Conservation (phyloP, 2,329 filamentous ascomycete species). For the Stenocarpella maydis region DNA sequence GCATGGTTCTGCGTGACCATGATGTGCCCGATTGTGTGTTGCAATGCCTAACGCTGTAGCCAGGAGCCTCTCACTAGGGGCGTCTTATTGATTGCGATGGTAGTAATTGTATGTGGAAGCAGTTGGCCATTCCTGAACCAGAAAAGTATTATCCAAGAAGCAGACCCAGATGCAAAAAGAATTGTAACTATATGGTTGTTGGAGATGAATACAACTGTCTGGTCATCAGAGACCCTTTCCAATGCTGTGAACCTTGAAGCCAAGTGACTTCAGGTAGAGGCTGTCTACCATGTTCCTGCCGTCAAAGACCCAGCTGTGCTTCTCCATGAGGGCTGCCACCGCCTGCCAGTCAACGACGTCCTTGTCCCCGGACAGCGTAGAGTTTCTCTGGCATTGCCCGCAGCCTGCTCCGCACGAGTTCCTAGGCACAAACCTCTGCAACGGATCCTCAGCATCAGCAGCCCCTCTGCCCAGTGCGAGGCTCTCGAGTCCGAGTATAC, state of each 20-base stretch:
- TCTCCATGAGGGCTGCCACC: slow-evolving; percentile 33
- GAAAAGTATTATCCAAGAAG: neutral
- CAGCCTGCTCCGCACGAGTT: slow-evolving; percentile 13
- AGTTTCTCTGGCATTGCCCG: slow-evolving; percentile 30
- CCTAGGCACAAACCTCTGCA: slow-evolving; percentile 34
- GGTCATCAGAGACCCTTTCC: slow-evolving; percentile 30
- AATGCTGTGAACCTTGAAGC: slow-evolving; percentile 36
- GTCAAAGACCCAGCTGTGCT: slow-evolving; percentile 36
- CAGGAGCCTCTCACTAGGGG: neutral
- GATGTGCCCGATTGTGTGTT: neutral
- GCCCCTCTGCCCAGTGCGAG: slow-evolving; percentile 24
- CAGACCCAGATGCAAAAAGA: neutral
- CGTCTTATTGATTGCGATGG: too few relatives aligned
- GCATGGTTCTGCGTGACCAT: neutral
- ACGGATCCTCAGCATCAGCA: slow-evolving; percentile 37
- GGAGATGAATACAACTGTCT: neutral
- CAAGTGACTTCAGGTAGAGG: slow-evolving; percentile 31
- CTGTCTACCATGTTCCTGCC: slow-evolving; percentile 35
- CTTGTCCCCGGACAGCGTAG: slow-evolving; percentile 24
- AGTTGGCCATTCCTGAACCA: neutral
- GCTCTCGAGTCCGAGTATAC: slow-evolving; percentile 42
- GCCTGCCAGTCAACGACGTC: slow-evolving; percentile 34
- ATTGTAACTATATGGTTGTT: neutral
- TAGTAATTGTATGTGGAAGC: neutral
- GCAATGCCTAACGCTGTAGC: neutral